Evolutionary conservation across 371 early-diverging fungal species (phyloP).

Genomic region (Mortierella sp.): DNA sequence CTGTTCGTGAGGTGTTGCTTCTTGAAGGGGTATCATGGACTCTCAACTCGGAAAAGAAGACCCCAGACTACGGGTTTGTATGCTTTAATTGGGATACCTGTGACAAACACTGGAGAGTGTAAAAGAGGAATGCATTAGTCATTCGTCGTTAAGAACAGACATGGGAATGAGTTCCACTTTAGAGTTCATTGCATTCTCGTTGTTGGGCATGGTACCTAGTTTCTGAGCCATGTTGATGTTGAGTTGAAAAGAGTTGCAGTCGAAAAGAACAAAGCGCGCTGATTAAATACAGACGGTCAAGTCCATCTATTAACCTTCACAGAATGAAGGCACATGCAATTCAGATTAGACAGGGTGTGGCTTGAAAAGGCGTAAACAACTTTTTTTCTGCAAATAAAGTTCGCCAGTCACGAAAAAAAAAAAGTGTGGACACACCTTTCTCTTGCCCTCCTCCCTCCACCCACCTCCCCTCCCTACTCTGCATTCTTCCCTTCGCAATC

Average conservation of each 20-base stretch:
- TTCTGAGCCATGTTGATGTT: background rate
- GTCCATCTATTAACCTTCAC: background rate
- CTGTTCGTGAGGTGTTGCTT: background rate
- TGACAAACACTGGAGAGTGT: slow-evolving; percentile 35
- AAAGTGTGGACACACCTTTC: too few relatives aligned
- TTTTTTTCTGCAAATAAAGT: background rate
- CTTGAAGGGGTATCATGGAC: too few relatives aligned
- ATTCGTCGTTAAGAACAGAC: background rate
- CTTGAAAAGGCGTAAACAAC: slow-evolving; percentile 1
- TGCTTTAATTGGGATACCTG: slow-evolving; percentile 33
- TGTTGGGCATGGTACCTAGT: background rate
- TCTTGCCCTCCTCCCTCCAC: background rate
- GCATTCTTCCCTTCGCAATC: background rate
- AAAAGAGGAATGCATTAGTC: background rate
- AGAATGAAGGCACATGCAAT: background rate
- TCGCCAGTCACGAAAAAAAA: too few relatives aligned
- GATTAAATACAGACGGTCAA: background rate
- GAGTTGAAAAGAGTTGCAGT: background rate
- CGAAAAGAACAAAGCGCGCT: background rate
- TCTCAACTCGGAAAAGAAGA: background rate
- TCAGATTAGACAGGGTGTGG: background rate
- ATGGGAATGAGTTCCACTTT: background rate
- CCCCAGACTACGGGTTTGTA: background rate
- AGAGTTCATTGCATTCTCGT: background rate
- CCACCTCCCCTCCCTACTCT: background rate